These are phyloP conservation scores for Nissolia schottii DNA, from an alignment of 306 rosid species.

Conservation along the genomic window DNA sequence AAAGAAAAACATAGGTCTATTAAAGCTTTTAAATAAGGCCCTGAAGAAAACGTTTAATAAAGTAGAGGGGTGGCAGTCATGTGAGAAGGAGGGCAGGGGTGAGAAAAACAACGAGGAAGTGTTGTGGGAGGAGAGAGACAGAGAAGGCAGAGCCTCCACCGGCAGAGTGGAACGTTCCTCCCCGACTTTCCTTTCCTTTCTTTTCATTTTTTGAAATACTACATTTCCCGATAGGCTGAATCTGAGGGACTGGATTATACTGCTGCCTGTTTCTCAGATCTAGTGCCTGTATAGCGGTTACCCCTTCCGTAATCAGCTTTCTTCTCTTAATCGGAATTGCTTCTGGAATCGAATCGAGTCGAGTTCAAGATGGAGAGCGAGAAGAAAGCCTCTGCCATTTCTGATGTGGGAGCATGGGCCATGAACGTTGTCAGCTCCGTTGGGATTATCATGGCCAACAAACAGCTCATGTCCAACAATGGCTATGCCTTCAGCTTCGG, in stretches of 20 bases:
- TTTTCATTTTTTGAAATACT: neutral
- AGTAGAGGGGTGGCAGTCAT: neutral
- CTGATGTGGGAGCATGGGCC: slow-evolving; percentile 87
- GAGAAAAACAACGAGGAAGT: slow-evolving; percentile 8
- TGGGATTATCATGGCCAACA: slow-evolving; percentile 88
- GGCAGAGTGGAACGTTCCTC: slow-evolving; percentile 6
- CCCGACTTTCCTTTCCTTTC: slow-evolving; percentile 21
- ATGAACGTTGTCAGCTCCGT: slow-evolving; percentile 89
- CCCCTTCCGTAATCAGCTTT: neutral
- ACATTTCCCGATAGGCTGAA: neutral
- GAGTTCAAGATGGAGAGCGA: slow-evolving; percentile 53
- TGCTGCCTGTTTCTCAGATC: slow-evolving; percentile 19
- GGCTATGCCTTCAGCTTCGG: slow-evolving; percentile 82
- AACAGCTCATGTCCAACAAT: slow-evolving; percentile 75
- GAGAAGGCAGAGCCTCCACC: neutral
- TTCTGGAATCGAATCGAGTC: neutral
- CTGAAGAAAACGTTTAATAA: too few relatives aligned
- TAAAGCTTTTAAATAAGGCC: too few relatives aligned
- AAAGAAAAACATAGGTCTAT: too few relatives aligned
- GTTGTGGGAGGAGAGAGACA: slow-evolving; percentile 25
- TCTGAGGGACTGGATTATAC: neutral
- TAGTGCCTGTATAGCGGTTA: neutral
- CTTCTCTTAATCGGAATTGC: neutral
- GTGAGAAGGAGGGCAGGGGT: neutral
- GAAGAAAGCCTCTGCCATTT: slow-evolving; percentile 61